Evolutionary conservation across 176 grass and related monocot genomes (phyloP).

Genomic region (Eleusine coracana): DNA sequence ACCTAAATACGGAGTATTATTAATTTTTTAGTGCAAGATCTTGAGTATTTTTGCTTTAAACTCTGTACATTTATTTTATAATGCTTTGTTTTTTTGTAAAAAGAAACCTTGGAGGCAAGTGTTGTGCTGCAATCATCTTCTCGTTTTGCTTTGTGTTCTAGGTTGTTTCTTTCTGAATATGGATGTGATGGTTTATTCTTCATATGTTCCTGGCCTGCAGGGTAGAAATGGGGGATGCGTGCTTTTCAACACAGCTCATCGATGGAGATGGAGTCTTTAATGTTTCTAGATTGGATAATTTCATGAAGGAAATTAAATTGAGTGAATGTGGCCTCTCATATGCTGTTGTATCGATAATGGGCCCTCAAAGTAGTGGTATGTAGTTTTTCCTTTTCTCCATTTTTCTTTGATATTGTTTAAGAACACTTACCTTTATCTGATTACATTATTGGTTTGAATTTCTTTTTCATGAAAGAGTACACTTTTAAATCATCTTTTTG

Average conservation of each 20-base stretch:
- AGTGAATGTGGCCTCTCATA: conserved; percentile 87
- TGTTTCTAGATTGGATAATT: conserved; percentile 66
- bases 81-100: not conserved
- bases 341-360: conserved; percentile 98
- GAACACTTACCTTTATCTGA: not conserved
- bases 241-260: conserved; percentile 81
- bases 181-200: too few species aligned
- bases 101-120: not conserved
- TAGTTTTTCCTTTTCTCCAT: conserved; percentile 7
- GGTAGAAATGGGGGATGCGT: conserved; percentile 73
- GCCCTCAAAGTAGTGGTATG: conserved; percentile 97
- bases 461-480: conserved; percentile 86
- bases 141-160: not conserved
- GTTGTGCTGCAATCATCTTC: not conserved
- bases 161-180: not conserved
- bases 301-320: conserved; percentile 78
- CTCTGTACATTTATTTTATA: not conserved
- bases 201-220: conserved; percentile 38
- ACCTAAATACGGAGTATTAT: too few species aligned
- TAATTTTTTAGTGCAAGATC: not conserved
- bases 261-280: conserved; percentile 89
- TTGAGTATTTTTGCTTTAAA: not conserved
- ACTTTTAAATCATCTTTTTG: conserved; percentile 94
- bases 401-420: conserved; percentile 6
- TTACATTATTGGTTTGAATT: not conserved